These are phyloP conservation scores for Hamamelis virginiana DNA, from an alignment of 164 flowering plant species.

Conservation along the genomic window DNA sequence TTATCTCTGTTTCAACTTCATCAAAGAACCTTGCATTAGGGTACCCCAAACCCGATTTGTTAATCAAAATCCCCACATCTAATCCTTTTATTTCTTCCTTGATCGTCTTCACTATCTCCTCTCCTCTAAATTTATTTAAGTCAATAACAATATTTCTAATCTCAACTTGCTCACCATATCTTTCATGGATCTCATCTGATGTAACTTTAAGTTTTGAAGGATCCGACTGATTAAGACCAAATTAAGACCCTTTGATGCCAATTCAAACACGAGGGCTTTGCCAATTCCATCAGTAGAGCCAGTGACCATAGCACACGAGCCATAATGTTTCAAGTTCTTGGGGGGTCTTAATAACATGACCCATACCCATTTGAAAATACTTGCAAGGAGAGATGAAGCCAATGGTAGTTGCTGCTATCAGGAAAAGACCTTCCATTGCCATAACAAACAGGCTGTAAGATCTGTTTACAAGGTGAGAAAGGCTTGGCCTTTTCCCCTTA, in stretches of 20 bases:
- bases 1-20: constrained; percentile 43
- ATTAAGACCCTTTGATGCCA: constrained; percentile 52
- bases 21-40: constrained; percentile 45
- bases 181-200: constrained; percentile 20
- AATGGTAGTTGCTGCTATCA: not conserved
- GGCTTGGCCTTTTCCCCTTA: no score
- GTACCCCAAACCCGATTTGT: constrained; percentile 48
- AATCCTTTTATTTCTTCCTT: constrained; percentile 30
- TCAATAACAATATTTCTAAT: constrained; percentile 34
- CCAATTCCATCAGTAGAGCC: constrained; percentile 71
- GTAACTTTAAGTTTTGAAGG: constrained; percentile 33
- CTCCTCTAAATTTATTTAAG: constrained; percentile 19
- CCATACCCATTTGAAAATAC: constrained; percentile 23
- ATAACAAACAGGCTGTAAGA: no score
- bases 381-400: constrained; percentile 22
- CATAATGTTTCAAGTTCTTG: constrained; percentile 40
- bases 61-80: constrained; percentile 58
- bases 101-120: constrained; percentile 24
- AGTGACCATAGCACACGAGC: constrained; percentile 59
- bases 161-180: constrained; percentile 9
- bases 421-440: not conserved
- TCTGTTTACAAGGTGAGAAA: no score
- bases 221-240: constrained; percentile 47
- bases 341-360: constrained; percentile 36
- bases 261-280: constrained; percentile 43